A percentile compares a stretch with the other conserved stretches of the same genome.
Conservation (phyloP, 2,329 filamentous ascomycete genomes). For the Monosporascus sp. region DNA sequence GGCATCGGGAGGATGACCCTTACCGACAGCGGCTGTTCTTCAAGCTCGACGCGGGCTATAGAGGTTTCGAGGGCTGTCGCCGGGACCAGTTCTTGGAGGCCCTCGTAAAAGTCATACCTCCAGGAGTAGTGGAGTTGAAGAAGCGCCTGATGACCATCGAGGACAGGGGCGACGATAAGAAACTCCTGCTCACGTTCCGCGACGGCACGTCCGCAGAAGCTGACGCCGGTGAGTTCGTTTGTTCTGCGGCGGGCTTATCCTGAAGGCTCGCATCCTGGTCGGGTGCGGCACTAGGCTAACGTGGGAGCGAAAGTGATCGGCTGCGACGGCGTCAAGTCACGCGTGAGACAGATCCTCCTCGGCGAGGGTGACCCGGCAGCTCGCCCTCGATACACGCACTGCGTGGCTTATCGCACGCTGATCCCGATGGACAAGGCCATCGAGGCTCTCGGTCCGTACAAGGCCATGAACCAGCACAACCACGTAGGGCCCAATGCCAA, state of each 20-base stretch:
- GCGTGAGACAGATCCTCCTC: too few species aligned
- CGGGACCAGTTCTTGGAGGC: conserved; percentile 44
- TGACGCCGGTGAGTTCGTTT: conserved; percentile 17
- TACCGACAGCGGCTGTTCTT: conserved; percentile 9
- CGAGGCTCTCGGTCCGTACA: too few species aligned
- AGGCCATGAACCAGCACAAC: too few species aligned
- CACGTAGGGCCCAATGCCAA: too few species aligned
- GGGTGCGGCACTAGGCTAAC: too few species aligned
- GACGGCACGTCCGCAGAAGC: conserved; percentile 37
- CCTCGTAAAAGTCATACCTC: conserved; percentile 41
- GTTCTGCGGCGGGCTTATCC: background rate
- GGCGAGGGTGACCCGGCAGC: too few species aligned
- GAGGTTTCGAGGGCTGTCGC: conserved; percentile 25
- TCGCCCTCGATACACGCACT: too few species aligned
- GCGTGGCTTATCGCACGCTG: too few species aligned
- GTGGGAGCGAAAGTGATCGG: too few species aligned
- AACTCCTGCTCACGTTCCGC: conserved; percentile 34
- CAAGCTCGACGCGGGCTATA: conserved; percentile 9
- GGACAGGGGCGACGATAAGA: conserved; percentile 13
- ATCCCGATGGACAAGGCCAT: too few species aligned
- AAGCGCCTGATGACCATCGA: conserved; percentile 31
- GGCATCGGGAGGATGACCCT: conserved; percentile 11
- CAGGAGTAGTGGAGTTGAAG: conserved; percentile 32
- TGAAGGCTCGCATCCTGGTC: too few species aligned
- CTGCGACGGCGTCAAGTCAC: too few species aligned